Conservation (phyloP, 1,139 yeast genomes). For the Hansenula anomala region DNA sequence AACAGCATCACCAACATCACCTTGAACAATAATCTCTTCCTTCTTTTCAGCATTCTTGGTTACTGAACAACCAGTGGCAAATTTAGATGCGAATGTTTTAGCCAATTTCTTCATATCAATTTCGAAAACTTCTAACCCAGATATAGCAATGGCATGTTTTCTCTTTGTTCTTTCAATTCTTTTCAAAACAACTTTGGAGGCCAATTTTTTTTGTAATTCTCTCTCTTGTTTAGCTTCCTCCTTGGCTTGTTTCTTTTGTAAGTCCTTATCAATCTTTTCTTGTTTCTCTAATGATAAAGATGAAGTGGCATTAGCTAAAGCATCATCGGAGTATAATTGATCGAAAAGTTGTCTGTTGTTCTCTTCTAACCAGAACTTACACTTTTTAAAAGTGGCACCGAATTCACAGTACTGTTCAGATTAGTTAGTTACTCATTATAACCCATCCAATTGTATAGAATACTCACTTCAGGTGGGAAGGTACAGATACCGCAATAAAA, state of each 20-base stretch:
- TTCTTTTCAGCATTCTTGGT: conserved; percentile 87
- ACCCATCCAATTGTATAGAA: neutral
- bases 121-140: conserved; percentile 85
- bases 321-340: conserved; percentile 56
- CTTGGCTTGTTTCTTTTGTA: conserved; percentile 81
- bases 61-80: conserved; percentile 97
- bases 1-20: conserved; percentile 92
- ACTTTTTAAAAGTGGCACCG: conserved; percentile 74
- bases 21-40: conserved; percentile 90
- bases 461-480: conserved; percentile 65
- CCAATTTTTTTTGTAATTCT: conserved; percentile 71
- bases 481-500: conserved; percentile 82
- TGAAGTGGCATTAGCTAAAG: conserved; percentile 24
- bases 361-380: conserved; percentile 76
- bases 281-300: conserved; percentile 53
- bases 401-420: conserved; percentile 69
- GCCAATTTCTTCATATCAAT: conserved; percentile 88
- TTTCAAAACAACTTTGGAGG: conserved; percentile 77
- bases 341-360: conserved; percentile 53
- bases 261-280: conserved; percentile 73
- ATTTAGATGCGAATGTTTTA: conserved; percentile 87
- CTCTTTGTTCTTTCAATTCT: conserved; percentile 89
- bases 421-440: conserved; percentile 5
- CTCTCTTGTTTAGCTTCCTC: conserved; percentile 88
- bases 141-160: conserved; percentile 80